Percentiles rank a stretch among this genome's conserved stretches.
Conservation (phyloP, 2,329 filamentous ascomycete species). For the Ascochyta clinopodiicola region DNA sequence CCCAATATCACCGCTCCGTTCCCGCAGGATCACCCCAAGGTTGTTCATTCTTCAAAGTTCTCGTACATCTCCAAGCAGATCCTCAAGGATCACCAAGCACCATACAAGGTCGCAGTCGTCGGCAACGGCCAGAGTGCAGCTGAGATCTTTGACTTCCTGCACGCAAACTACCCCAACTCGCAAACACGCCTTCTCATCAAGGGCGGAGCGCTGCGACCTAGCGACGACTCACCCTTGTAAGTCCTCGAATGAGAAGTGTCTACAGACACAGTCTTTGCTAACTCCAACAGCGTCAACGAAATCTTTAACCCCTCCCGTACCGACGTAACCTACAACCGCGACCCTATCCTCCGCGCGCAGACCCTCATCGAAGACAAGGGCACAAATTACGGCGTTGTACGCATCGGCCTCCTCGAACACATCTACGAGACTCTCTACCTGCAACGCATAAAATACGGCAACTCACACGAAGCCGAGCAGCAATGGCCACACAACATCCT, state of each 20-base stretch:
- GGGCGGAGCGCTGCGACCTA: constrained; percentile 82
- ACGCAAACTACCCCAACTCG: constrained; percentile 80
- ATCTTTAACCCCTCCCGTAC: constrained; percentile 92
- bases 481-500: constrained; percentile 85
- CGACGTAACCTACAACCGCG: constrained; percentile 74
- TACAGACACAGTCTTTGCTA: constrained; percentile 22
- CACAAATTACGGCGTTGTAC: constrained; percentile 95
- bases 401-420: constrained; percentile 86
- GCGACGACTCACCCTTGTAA: constrained; percentile 95
- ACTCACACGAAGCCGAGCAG: constrained; percentile 64
- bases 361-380: constrained; percentile 73
- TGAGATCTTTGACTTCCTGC: constrained; percentile 92
- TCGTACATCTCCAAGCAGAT: constrained; percentile 68
- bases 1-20: constrained; percentile 74
- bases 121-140: constrained; percentile 92
- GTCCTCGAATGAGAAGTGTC: constrained; percentile 44
- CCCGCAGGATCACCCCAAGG: constrained; percentile 71
- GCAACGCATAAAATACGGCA: constrained; percentile 72
- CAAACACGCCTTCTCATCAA: constrained; percentile 81
- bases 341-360: constrained; percentile 66
- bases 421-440: constrained; percentile 89
- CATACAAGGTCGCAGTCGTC: constrained; percentile 80
- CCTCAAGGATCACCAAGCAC: constrained; percentile 61
- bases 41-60: constrained; percentile 91
- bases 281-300: constrained; percentile 77